A percentile compares a stretch with the other conserved stretches of the same genome.
These are phyloP conservation scores for Scheffersomyces coipomensis DNA, from an alignment of 805 yeast species.

Conservation along the genomic window DNA sequence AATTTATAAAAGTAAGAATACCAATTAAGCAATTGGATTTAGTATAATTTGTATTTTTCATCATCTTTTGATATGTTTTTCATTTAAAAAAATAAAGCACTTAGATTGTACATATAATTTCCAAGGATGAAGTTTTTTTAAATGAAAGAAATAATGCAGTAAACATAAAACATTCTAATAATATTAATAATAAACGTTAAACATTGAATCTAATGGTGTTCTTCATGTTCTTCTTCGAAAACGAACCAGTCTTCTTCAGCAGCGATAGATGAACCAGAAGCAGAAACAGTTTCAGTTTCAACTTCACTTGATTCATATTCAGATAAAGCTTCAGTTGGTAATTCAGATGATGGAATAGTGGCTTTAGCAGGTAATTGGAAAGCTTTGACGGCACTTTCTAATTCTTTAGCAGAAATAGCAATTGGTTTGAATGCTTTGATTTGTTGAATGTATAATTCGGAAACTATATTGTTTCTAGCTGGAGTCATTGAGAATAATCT, in stretches of 20 bases:
- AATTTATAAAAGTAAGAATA: too few relatives aligned
- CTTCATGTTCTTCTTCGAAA: conserved; percentile 58
- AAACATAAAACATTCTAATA: too few relatives aligned
- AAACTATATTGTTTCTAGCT: conserved; percentile 57
- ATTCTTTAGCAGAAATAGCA: conserved; percentile 67
- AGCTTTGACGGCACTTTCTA: conserved; percentile 75
- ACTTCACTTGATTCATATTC: conserved; percentile 71
- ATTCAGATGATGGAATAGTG: conserved; percentile 67
- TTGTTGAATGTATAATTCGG: conserved; percentile 85
- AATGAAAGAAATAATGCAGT: too few relatives aligned
- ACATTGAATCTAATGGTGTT: conserved; percentile 50
- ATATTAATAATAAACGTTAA: too few relatives aligned
- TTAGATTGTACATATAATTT: too few relatives aligned
- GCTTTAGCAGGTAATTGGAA: conserved; percentile 86
- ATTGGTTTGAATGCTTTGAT: conserved; percentile 87
- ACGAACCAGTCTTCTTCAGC: conserved; percentile 78
- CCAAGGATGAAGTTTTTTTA: too few relatives aligned
- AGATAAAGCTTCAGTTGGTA: conserved; percentile 63
- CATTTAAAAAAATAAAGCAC: too few relatives aligned
- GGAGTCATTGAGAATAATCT: conserved; percentile 44
- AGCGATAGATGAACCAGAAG: conserved; percentile 40
- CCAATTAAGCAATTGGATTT: too few relatives aligned
- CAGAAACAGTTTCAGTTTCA: conserved; percentile 51
- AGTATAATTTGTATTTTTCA: too few relatives aligned
- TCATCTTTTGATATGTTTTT: too few relatives aligned